Conservation (phyloP, 345 rosid genomes). For the Eucalyptus cladocalyx region DNA sequence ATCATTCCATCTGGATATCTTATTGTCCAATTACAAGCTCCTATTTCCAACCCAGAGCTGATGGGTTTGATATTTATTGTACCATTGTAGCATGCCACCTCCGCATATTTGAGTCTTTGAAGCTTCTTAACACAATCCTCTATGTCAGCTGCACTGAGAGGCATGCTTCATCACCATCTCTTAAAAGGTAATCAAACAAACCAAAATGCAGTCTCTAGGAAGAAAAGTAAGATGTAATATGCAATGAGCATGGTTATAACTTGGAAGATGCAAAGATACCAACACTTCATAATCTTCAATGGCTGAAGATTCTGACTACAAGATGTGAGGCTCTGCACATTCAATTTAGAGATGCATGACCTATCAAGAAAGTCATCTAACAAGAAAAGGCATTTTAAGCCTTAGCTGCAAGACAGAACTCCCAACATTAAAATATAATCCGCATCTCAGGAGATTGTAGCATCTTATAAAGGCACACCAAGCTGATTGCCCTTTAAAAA, state of each 20-base stretch:
- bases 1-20: slow-evolving; percentile 39
- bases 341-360: neutral
- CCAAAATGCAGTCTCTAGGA: neutral
- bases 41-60: slow-evolving; percentile 89
- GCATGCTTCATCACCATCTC: neutral
- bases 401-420: neutral
- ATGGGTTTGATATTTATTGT: slow-evolving; percentile 44
- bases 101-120: slow-evolving; percentile 53
- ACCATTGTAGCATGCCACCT: slow-evolving; percentile 82
- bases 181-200: neutral
- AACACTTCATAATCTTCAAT: neutral
- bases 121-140: slow-evolving; percentile 54
- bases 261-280: neutral
- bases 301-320: neutral
- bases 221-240: neutral
- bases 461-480: neutral
- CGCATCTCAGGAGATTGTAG: neutral
- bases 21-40: slow-evolving; percentile 80
- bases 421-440: neutral
- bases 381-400: neutral
- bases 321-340: neutral
- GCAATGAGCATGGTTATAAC: neutral
- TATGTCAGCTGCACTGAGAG: slow-evolving; percentile 58
- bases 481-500: neutral
- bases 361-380: neutral